Evolutionary conservation across 305 asterid species (phyloP).

Genomic region (Plantago lanceolata): DNA sequence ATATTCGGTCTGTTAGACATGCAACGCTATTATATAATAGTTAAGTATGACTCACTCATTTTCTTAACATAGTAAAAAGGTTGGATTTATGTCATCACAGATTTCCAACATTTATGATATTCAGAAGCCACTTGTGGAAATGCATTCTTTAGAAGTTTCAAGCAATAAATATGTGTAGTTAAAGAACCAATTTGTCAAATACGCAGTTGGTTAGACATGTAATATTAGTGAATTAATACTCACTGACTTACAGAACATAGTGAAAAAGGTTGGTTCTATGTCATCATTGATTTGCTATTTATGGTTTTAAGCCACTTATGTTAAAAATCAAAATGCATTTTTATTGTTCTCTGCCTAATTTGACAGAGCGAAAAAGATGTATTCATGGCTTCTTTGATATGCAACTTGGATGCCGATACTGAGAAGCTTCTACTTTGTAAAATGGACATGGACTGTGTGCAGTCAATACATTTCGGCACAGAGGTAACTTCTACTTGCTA

Average conservation of each 20-base stretch:
- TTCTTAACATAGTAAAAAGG: no score
- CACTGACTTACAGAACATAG: background rate
- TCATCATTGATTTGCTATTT: background rate
- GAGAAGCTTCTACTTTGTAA: slow-evolving; percentile 84
- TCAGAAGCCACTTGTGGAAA: no score
- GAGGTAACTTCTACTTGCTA: slow-evolving; percentile 51
- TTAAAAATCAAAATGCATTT: background rate
- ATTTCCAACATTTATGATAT: no score
- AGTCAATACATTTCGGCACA: slow-evolving; percentile 70
- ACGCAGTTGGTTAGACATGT: no score
- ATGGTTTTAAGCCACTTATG: background rate
- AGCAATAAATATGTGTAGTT: no score
- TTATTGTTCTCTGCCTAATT: slow-evolving; percentile 20
- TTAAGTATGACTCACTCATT: no score
- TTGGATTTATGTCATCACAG: no score
- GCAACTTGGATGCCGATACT: slow-evolving; percentile 65
- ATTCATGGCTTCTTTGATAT: slow-evolving; percentile 85
- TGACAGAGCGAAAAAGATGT: slow-evolving; percentile 72
- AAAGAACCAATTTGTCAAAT: no score
- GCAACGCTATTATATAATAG: no score
- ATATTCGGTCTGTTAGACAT: no score
- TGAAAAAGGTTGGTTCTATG: background rate
- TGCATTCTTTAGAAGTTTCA: no score
- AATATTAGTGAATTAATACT: no score
- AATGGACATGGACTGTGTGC: slow-evolving; percentile 85